Percentiles rank a stretch among this genome's conserved stretches.
Conservation (phyloP, 2,329 filamentous ascomycete genomes). For the Colletotrichum australisinense region DNA sequence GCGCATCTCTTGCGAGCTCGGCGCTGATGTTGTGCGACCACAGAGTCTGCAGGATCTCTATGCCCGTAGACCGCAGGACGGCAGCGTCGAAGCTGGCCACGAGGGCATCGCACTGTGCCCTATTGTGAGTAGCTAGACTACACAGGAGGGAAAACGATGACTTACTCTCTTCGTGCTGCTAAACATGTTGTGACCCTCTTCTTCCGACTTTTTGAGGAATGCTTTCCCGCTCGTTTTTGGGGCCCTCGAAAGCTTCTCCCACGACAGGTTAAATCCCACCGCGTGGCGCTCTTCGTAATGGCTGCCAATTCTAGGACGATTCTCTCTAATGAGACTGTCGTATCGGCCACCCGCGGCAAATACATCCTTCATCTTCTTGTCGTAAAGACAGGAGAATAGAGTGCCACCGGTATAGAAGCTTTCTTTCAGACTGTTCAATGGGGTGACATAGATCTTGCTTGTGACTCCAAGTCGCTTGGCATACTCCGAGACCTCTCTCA, state of each 20-base stretch:
- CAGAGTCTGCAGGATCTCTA: conserved; percentile 81
- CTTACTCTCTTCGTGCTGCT: conserved; percentile 39
- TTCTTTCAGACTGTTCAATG: conserved; percentile 89
- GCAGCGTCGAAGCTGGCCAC: conserved; percentile 87
- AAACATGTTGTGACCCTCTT: conserved; percentile 71
- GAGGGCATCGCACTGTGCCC: conserved; percentile 81
- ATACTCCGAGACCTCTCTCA: conserved; percentile 83
- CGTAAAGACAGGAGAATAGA: conserved; percentile 90
- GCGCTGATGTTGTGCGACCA: conserved; percentile 89
- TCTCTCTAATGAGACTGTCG: conserved; percentile 87
- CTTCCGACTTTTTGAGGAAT: conserved; percentile 77
- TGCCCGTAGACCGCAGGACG: conserved; percentile 78
- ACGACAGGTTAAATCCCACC: conserved; percentile 91
- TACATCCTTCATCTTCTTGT: conserved; percentile 84
- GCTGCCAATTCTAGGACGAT: conserved; percentile 75
- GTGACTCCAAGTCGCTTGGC: conserved; percentile 79
- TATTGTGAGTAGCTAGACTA: not conserved
- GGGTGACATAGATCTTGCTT: conserved; percentile 85
- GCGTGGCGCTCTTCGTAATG: conserved; percentile 78
- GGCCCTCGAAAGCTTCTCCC: conserved; percentile 82
- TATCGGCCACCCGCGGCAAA: conserved; percentile 96
- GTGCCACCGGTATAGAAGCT: conserved; percentile 89
- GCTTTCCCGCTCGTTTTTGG: conserved; percentile 64
- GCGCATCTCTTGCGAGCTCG: conserved; percentile 84
- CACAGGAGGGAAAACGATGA: accelerated